Evolutionary conservation across 345 rosid species (phyloP), one percentile per base, ranked within the genome.

Genomic region (Capsella bursapastoris): DNA sequence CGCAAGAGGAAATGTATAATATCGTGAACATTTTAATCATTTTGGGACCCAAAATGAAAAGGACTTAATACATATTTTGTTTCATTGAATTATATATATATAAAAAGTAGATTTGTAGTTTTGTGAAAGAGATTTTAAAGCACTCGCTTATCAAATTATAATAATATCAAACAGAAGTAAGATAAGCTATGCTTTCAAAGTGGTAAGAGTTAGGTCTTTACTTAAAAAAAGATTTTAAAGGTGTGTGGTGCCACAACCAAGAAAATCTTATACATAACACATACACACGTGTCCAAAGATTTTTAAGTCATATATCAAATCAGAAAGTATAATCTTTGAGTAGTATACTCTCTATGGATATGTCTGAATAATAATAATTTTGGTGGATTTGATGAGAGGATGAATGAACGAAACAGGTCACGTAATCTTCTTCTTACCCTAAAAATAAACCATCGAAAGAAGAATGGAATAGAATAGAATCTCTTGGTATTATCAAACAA

Each of bases 401-500:
- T 68, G 74, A 75, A 67, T 16, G 6, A 34, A 34, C 37, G 7
- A 34, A 12, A 75, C 79, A 75, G 50, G 80, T 56, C 75, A 62
- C 66, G 40, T 45, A 76, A 55, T 69, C 62, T 22, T 22, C 25
- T 22, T 22, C 25, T 22, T 70, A 70, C 52, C 70, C 75, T 37
- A 55, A 76, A 76, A 50, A 49, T 76, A 70, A 70, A 45, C 66
- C 9, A 61, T 52, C 27, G 37, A 63, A 22, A 22, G 22, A 22
- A 64, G 60, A 70, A 70, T 70, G 53, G 44, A 47, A 60, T 75
- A 76, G 60, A 47, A 60, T 75, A 76, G 60, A 70, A 76, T 70
- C 60, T 70, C 75, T 76, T 64, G 75, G 66, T 63, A 70, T 53
- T 63, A 70, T 62, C 66, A 76, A 55, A 76, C 75, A 63, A 76